These are phyloP conservation scores for Warburgia ugandensis DNA, from an alignment of 164 flowering plant species.

Conservation along the genomic window DNA sequence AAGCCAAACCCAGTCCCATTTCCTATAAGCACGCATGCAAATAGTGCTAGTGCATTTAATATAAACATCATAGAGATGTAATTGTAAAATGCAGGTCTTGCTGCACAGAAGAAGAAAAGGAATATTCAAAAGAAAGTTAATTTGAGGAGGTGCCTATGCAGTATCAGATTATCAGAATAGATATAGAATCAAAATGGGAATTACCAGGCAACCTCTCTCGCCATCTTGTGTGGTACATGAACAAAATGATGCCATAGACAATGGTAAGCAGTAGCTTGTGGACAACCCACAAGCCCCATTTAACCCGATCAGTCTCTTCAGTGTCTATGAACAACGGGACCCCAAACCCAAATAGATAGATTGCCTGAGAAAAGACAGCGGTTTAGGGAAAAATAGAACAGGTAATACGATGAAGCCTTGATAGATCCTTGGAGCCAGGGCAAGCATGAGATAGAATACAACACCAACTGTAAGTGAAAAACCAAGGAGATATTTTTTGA, in stretches of 20 bases:
- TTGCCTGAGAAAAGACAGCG: constrained; percentile 36
- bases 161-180: neutral
- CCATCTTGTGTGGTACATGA: constrained; percentile 75
- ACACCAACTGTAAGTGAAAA: neutral
- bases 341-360: constrained; percentile 69
- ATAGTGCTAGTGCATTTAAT: constrained; percentile 40
- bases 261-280: constrained; percentile 60
- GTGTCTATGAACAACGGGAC: constrained; percentile 64
- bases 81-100: constrained; percentile 75
- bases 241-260: constrained; percentile 55
- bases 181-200: constrained; percentile 4
- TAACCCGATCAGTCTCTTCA: constrained; percentile 29
- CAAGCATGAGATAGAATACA: neutral
- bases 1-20: constrained; percentile 55
- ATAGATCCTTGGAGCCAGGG: neutral
- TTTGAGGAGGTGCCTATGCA: neutral
- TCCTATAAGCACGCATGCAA: constrained; percentile 46
- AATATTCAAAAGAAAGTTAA: neutral
- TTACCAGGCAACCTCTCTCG: constrained; percentile 81
- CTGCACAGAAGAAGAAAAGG: constrained; percentile 31
- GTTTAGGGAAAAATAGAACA: neutral
- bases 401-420: neutral
- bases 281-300: constrained; percentile 67
- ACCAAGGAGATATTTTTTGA: neutral
- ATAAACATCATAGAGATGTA: constrained; percentile 55